Conservation (phyloP, 371 early-diverging fungal genomes). For the Lichtheimia hyalospora region DNA sequence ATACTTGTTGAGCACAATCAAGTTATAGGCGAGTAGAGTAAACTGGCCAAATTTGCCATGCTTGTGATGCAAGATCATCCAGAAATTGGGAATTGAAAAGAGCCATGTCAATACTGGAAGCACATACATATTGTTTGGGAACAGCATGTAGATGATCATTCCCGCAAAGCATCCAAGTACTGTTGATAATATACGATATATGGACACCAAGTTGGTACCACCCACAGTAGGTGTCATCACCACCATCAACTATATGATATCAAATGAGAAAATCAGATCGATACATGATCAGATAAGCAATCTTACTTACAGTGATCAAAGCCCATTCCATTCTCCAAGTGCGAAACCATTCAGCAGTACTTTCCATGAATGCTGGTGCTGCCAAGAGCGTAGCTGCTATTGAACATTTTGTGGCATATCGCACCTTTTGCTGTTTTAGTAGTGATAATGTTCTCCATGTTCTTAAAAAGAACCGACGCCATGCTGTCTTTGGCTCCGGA, state of each 20-base stretch:
- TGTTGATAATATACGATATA: constrained; percentile 80
- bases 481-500: constrained; percentile 58
- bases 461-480: constrained; percentile 49
- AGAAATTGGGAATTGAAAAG: constrained; percentile 73
- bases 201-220: constrained; percentile 70
- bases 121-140: constrained; percentile 51
- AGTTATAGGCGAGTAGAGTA: constrained; percentile 72
- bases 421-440: constrained; percentile 63
- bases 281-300: too few relatives aligned
- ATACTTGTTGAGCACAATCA: constrained; percentile 76
- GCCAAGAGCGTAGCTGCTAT: constrained; percentile 60
- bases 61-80: constrained; percentile 63
- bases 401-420: constrained; percentile 73
- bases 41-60: constrained; percentile 82
- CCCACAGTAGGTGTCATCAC: constrained; percentile 89
- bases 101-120: constrained; percentile 64
- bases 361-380: constrained; percentile 66
- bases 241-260: constrained; percentile 50
- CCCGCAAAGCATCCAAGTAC: constrained; percentile 67
- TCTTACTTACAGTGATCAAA: constrained; percentile 61
- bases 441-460: constrained; percentile 61
- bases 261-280: too few relatives aligned
- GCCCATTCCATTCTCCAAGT: constrained; percentile 83
- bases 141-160: constrained; percentile 55
- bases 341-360: constrained; percentile 55